A percentile compares a stretch with the other conserved stretches of the same genome.
Conservation (phyloP, 768 basidiomycete genomes). For the Pseudohyphozyma bogoriensis region DNA sequence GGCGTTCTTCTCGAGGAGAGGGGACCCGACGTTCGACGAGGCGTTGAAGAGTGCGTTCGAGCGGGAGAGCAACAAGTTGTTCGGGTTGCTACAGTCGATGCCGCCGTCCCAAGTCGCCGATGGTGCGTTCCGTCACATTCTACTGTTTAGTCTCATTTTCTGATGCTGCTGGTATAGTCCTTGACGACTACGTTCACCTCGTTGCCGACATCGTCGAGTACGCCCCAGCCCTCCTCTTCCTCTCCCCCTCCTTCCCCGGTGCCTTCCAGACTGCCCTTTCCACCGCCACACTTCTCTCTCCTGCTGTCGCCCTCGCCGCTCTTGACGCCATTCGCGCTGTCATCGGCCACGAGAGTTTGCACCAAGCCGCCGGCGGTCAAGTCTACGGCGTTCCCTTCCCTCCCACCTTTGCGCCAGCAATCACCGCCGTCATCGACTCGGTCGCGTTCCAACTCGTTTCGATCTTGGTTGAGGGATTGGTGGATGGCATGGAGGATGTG, state of each 20-base stretch:
- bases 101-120: conserved; percentile 70
- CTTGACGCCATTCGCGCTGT: conserved; percentile 70
- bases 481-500: conserved; percentile 78
- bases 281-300: conserved; percentile 68
- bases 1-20: conserved; percentile 61
- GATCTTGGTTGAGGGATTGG: conserved; percentile 55
- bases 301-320: conserved; percentile 67
- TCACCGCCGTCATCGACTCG: conserved; percentile 49
- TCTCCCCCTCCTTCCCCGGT: conserved; percentile 63
- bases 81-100: conserved; percentile 57
- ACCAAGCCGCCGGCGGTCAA: not conserved
- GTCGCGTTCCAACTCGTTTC: conserved; percentile 52
- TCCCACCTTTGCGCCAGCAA: conserved; percentile 49
- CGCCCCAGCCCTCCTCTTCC: conserved; percentile 66
- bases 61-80: conserved; percentile 59
- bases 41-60: conserved; percentile 63
- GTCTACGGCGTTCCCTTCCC: conserved; percentile 1
- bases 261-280: conserved; percentile 67
- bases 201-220: conserved; percentile 56
- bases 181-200: conserved; percentile 88
- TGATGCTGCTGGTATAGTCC: conserved; percentile 45
- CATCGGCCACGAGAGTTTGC: conserved; percentile 61
- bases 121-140: conserved; percentile 55
- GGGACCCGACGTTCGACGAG: conserved; percentile 48
- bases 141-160: not conserved